Evolutionary conservation across 768 basidiomycete species (phyloP).

Genomic region (Rhodosporidiobolus odoratus): DNA sequence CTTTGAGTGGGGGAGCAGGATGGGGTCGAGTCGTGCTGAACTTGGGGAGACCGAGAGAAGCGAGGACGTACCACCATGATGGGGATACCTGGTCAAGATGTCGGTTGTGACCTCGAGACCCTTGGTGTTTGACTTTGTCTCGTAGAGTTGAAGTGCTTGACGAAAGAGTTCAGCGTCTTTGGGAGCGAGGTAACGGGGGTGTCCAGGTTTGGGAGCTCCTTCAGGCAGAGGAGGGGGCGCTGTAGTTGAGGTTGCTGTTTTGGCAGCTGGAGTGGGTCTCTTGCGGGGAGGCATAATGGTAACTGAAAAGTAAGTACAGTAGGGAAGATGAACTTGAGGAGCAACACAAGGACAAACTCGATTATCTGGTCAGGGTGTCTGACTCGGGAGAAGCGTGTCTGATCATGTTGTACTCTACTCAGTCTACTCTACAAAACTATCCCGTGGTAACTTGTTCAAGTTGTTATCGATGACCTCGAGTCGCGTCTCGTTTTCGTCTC

Average conservation of each 20-base stretch:
- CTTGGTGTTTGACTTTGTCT: conserved; percentile 79
- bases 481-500: background rate
- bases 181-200: conserved; percentile 24
- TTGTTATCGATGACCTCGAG: background rate
- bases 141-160: conserved; percentile 58
- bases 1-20: no score
- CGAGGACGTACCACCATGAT: conserved; percentile 74
- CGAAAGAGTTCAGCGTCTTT: conserved; percentile 31
- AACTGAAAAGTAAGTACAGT: background rate
- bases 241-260: background rate
- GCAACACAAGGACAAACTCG: background rate
- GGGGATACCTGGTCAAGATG: conserved; percentile 90
- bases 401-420: background rate
- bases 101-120: conserved; percentile 84
- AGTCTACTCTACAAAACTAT: no score
- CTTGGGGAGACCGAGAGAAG: no score
- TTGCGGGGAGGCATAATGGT: conserved; percentile 24
- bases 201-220: background rate
- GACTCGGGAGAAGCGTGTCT: background rate
- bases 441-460: no score
- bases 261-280: conserved; percentile 56
- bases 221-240: background rate
- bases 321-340: background rate
- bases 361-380: background rate
- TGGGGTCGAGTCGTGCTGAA: no score